Base-by-base conservation (phyloP, 1,284 basidiomycete species). In the Microbotryum lychnidis-dioicae region DNA sequence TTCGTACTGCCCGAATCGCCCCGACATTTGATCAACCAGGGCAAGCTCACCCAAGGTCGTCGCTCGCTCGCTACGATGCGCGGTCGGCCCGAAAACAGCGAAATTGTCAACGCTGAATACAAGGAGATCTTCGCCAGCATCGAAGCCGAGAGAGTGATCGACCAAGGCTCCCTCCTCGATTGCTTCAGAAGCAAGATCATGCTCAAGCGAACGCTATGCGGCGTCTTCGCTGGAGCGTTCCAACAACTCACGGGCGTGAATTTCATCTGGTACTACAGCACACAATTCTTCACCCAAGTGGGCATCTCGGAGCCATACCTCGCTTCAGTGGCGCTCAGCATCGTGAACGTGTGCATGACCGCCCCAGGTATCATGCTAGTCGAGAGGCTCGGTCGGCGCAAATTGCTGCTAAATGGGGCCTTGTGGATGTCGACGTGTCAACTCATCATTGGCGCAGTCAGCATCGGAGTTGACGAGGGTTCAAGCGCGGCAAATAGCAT, bases 21-120 rank as follows among this genome's bases (percentile, higher is more conserved):
- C 14, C 65, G 71, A 5, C 71, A 57, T 65, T 62, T 66, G 21
- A 61, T 71, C 64, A 69, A 65, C 61, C 56, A 59, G 5, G 71
- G 67, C 21, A 44, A 57, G 1, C 50, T 65, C 45, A 70, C 62
- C 12, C 51, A 67, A 37, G 71, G 68, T 14, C 62, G 62, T 20
- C 46, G 61, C 18, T 54, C 53, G 25, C 67, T 72, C 61, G 48
- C 62, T 14, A 58, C 65, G 29, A 54, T 72, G 44, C 61, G 69
- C 23, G 61, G 61, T 25, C 61, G 66, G 50, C 62, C 65, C n/a
- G 53, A 51, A 7, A 67, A 71, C 57, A 56, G 64, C 27, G 63
- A 58, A 6, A 63, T 64, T 61, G 55, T 71, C 25, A 53, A 56
- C 29, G 46, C 55, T 45, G 70, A 71, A 60, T 60, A 70, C 25